A percentile compares a stretch with the other conserved stretches of the same genome.
Conservation (phyloP, 2,329 filamentous ascomycete genomes). For the Emericellopsis cladophorae region DNA sequence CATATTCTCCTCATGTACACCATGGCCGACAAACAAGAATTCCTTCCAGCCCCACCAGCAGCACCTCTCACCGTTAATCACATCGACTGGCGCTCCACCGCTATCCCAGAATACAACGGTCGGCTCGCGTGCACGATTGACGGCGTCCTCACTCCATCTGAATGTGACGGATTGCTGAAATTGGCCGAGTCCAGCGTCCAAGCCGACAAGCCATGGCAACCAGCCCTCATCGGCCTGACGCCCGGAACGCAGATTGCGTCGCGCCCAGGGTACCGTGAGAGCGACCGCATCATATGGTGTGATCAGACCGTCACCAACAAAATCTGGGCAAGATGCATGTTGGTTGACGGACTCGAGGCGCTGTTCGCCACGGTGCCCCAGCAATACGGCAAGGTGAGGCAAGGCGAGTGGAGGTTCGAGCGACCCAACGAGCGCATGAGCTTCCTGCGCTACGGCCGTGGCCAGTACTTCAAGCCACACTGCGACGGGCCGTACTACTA, state of each 20-base stretch:
- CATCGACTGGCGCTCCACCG: constrained; percentile 38
- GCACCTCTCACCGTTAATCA: constrained; percentile 24
- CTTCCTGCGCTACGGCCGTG: constrained; percentile 59
- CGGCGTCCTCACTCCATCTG: constrained; percentile 36
- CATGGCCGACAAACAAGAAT: constrained; percentile 22
- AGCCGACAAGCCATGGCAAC: constrained; percentile 39
- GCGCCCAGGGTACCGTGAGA: constrained; percentile 46
- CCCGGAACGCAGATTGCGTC: constrained; percentile 44
- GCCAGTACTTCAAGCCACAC: constrained; percentile 64
- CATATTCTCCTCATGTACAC: not conserved
- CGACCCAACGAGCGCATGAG: constrained; percentile 61
- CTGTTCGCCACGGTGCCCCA: constrained; percentile 18
- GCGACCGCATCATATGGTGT: constrained; percentile 71
- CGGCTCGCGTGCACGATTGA: constrained; percentile 47
- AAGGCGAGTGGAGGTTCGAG: constrained; percentile 26
- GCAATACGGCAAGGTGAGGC: not conserved
- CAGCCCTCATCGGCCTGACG: constrained; percentile 57
- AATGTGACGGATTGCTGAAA: constrained; percentile 44
- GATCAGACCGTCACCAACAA: constrained; percentile 45
- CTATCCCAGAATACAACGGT: constrained; percentile 36
- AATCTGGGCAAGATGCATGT: constrained; percentile 46
- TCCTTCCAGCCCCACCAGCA: constrained; percentile 27
- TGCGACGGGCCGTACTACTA: constrained; percentile 53
- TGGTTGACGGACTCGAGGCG: constrained; percentile 25
- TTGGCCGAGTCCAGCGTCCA: constrained; percentile 39